Percentiles rank a stretch among this genome's conserved stretches.
Evolutionary conservation across 805 yeast genomes (phyloP).

Genomic region (Maudiozyma barnettii): DNA sequence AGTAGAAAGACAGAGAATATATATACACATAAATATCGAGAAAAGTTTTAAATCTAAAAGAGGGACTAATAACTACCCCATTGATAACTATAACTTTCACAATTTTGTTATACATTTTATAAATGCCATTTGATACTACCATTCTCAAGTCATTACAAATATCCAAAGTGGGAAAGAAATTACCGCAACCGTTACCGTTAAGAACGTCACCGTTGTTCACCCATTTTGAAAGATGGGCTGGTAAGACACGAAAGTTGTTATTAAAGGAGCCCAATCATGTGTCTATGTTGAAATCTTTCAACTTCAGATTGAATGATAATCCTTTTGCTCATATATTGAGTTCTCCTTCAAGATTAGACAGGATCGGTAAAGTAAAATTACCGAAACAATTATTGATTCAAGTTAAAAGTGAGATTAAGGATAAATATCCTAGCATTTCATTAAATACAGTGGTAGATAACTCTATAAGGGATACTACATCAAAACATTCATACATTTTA

Average conservation of each 20-base stretch:
- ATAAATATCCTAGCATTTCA: neutral
- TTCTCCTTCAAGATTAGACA: conserved; percentile 37
- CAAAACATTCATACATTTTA: conserved; percentile 16
- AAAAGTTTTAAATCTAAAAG: neutral
- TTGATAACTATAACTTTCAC: no score
- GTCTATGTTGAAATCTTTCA: neutral
- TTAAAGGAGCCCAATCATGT: conserved; percentile 1
- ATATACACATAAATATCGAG: no score
- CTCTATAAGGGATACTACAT: neutral
- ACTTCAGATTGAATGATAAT: conserved; percentile 24
- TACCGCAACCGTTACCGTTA: neutral
- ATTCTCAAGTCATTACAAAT: neutral
- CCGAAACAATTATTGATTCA: conserved; percentile 35
- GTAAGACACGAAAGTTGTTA: conserved; percentile 18
- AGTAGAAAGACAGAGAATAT: no score
- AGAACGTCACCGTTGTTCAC: conserved; percentile 12
- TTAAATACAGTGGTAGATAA: neutral
- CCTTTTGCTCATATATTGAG: conserved; percentile 33
- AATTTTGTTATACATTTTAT: no score
- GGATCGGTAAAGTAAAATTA: conserved; percentile 26
- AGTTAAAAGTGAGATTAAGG: conserved; percentile 20
- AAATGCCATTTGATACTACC: no score
- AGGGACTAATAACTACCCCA: no score
- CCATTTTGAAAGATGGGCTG: conserved; percentile 31
- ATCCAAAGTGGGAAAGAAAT: neutral